Evolutionary conservation across 1,284 basidiomycete species (phyloP).

Genomic region (Sanghuangporus weigelae): DNA sequence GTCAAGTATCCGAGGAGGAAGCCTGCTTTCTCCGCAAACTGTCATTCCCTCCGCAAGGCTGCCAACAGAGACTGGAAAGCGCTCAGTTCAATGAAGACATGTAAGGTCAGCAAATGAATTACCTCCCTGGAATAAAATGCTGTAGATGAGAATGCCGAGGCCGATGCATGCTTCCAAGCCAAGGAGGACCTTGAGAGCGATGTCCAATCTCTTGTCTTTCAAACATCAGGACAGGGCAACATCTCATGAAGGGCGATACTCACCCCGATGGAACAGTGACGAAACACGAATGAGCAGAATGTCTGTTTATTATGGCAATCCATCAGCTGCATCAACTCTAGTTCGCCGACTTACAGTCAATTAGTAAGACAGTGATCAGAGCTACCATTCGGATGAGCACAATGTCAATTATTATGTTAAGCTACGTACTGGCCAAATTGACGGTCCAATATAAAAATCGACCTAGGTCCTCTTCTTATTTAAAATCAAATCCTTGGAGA

Average conservation of each 20-base stretch:
- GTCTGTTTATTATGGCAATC: not conserved
- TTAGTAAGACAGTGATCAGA: not conserved
- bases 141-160: not conserved
- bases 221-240: not conserved
- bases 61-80: not conserved
- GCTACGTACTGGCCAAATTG: not conserved
- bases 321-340: too few relatives aligned
- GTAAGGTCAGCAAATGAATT: not conserved
- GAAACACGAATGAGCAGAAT: conserved; percentile 5
- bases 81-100: not conserved
- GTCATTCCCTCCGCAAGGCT: not conserved
- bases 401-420: not conserved
- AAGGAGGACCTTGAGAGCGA: not conserved
- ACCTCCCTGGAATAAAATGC: not conserved
- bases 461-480: too few relatives aligned
- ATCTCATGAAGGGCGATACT: not conserved
- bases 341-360: not conserved
- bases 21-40: not conserved
- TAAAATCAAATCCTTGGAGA: too few relatives aligned
- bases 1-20: not conserved
- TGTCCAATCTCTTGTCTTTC: not conserved
- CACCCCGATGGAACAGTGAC: conserved; percentile 1
- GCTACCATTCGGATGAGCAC: not conserved
- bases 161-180: not conserved
- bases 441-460: not conserved